Base-by-base conservation (phyloP, 805 yeast genomes). In the Tetrapisispora iriomotensis region DNA sequence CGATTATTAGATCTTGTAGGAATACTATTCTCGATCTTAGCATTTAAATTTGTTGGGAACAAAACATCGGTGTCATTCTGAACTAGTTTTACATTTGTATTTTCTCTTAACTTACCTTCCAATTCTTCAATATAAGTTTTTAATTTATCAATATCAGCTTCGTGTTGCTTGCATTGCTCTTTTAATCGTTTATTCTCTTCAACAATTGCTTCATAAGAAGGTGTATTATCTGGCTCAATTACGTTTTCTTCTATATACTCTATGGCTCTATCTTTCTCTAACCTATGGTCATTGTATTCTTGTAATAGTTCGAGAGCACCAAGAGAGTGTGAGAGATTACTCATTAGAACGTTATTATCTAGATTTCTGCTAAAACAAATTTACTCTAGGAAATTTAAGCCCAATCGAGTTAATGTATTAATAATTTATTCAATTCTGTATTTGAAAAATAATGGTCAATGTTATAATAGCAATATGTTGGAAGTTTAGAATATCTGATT, bases 1-100 rank as follows among this genome's bases (percentile, higher is more conserved):
- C 70, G 60, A 23, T 65, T 65, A 0, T 63, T 62, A 1, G 71
- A 66, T 39, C 71, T 54, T 24, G 68, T 65, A 8, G 71, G 71
- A 6, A 58, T 29, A 19, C 37, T 44, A 30, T 40, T 48, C 37
- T 37, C 34, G 15, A 26, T 19, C n/a, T 27, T 27, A 14, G 27
- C 24, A 21, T 4, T 10, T 17, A 6, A 7, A 13, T 3, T 3
- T 21, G 26, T 20, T 6, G 26, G 13, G 10, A 24, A 8, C 13
- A 10, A 23, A 23, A 21, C 19, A 2, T 35, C 25, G 10, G 25
- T 20, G 21, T 27, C 34, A 6, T 27, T 18, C 10, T 33, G 29
- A 1, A 35, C n/a, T 14, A 35, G 5, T 14, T 17, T 20, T 21
- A 35, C 20, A 24, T 13, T 24, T 2, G 18, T 8, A 12, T 5